Evolutionary conservation across 2,329 filamentous ascomycete species (phyloP).

Genomic region (Metarhizium anisopliae): DNA sequence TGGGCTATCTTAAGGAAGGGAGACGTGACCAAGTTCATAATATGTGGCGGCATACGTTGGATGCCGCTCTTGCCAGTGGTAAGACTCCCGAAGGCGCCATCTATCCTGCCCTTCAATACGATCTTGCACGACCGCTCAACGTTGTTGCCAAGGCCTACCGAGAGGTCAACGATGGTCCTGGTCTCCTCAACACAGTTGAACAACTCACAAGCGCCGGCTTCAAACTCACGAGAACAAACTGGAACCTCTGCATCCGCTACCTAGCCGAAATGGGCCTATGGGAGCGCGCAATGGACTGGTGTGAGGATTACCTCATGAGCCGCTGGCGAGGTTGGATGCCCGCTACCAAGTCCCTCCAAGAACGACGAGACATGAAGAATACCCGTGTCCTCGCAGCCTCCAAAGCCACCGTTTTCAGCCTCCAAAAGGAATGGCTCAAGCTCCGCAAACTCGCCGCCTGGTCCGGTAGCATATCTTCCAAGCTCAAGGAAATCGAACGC

Average conservation of each 20-base stretch:
- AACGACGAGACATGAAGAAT: slow-evolving; percentile 28
- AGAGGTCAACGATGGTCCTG: slow-evolving; percentile 30
- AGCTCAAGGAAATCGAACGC: slow-evolving; percentile 27
- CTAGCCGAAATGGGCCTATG: slow-evolving; percentile 53
- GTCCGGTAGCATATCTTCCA: slow-evolving; percentile 34
- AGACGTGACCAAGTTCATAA: slow-evolving; percentile 52
- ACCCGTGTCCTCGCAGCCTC: slow-evolving; percentile 24
- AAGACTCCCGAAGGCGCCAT: slow-evolving; percentile 19
- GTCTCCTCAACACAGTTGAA: slow-evolving; percentile 41
- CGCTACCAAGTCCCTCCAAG: slow-evolving; percentile 14
- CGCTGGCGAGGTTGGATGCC: slow-evolving; percentile 65
- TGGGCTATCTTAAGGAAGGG: slow-evolving; percentile 47
- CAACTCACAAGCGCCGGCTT: slow-evolving; percentile 60
- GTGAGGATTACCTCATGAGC: slow-evolving; percentile 70
- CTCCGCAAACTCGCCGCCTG: slow-evolving; percentile 38
- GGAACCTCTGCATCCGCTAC: slow-evolving; percentile 67
- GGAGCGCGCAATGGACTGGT: slow-evolving; percentile 61
- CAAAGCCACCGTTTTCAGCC: slow-evolving; percentile 34
- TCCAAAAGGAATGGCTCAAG: slow-evolving; percentile 41
- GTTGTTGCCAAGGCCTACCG: slow-evolving; percentile 39
- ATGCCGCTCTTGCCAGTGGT: slow-evolving; percentile 34
- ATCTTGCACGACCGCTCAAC: slow-evolving; percentile 39
- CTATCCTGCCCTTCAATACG: slow-evolving; percentile 41
- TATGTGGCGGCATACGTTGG: slow-evolving; percentile 57
- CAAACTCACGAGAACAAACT: slow-evolving; percentile 63